Evolutionary conservation across 2,329 filamentous ascomycete genomes (phyloP).

Genomic region (Sphaerulina populicola): DNA sequence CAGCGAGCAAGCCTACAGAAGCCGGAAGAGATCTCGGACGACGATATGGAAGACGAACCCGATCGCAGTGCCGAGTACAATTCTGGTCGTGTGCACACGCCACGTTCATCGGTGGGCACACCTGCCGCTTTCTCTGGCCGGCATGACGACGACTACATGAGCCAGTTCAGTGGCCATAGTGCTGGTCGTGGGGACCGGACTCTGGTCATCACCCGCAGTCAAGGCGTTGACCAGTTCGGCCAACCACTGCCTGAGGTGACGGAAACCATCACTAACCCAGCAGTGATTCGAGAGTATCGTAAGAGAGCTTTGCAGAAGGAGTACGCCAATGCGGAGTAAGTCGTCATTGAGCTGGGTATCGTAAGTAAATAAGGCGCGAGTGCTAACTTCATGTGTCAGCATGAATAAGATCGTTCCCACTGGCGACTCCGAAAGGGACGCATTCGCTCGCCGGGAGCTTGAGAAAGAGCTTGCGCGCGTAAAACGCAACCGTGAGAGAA

Average conservation of each 20-base stretch:
- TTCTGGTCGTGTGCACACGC: slow-evolving; percentile 46
- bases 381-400: not conserved
- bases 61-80: slow-evolving; percentile 39
- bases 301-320: slow-evolving; percentile 65
- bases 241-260: slow-evolving; percentile 36
- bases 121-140: slow-evolving; percentile 45
- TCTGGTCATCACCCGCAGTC: slow-evolving; percentile 64
- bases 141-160: slow-evolving; percentile 68
- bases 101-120: slow-evolving; percentile 58
- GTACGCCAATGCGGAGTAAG: slow-evolving; percentile 61
- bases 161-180: slow-evolving; percentile 44
- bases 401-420: slow-evolving; percentile 52
- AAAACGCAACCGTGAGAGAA: slow-evolving; percentile 82
- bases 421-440: slow-evolving; percentile 58
- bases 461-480: slow-evolving; percentile 72
- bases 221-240: slow-evolving; percentile 52
- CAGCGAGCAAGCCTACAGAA: slow-evolving; percentile 74
- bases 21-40: slow-evolving; percentile 63
- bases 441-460: slow-evolving; percentile 50
- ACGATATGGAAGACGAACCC: slow-evolving; percentile 55
- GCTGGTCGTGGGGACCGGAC: slow-evolving; percentile 49
- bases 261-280: slow-evolving; percentile 50
- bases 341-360: not conserved
- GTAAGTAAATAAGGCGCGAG: not conserved
- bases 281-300: slow-evolving; percentile 82